Conservation (phyloP, 2,329 filamentous ascomycete genomes). For the Calonectria fujianensis region DNA sequence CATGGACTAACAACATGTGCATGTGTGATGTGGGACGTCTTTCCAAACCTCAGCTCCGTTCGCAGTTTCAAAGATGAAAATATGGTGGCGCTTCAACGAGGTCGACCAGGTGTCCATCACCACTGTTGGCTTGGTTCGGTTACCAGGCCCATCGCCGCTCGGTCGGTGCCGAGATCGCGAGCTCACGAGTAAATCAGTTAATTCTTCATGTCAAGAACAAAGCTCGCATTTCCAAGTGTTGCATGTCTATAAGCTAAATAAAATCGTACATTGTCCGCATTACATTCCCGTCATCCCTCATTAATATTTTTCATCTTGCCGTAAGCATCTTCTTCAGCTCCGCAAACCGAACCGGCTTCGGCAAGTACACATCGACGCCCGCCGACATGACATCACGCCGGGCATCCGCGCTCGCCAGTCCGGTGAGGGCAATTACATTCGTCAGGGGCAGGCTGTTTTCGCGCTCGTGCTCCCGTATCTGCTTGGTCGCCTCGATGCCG, state of each 20-base stretch:
- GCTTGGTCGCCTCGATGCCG: constrained; percentile 68
- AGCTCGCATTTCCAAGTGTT: not conserved
- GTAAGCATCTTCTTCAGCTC: constrained; percentile 63
- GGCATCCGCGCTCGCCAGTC: constrained; percentile 69
- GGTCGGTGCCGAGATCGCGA: too few relatives aligned
- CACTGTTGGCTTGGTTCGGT: too few relatives aligned
- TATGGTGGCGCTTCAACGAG: too few relatives aligned
- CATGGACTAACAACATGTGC: too few relatives aligned
- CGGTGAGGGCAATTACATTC: constrained; percentile 72
- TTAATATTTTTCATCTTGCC: not conserved
- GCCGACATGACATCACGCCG: constrained; percentile 68
- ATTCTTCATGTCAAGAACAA: not conserved
- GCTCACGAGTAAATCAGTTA: too few relatives aligned
- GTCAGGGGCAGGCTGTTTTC: constrained; percentile 63
- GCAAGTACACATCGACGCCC: constrained; percentile 70
- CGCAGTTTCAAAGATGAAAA: too few relatives aligned
- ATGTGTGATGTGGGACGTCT: too few relatives aligned
- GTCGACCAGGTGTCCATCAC: too few relatives aligned
- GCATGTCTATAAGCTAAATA: not conserved
- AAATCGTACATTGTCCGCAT: not conserved
- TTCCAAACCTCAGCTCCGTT: too few relatives aligned
- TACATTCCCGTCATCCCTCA: not conserved
- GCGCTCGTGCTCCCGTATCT: constrained; percentile 69
- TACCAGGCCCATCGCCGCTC: too few relatives aligned
- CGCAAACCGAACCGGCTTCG: constrained; percentile 69